These are phyloP conservation scores for Stachybotrys chartarum DNA, from an alignment of 2,329 filamentous ascomycete species.

Conservation along the genomic window DNA sequence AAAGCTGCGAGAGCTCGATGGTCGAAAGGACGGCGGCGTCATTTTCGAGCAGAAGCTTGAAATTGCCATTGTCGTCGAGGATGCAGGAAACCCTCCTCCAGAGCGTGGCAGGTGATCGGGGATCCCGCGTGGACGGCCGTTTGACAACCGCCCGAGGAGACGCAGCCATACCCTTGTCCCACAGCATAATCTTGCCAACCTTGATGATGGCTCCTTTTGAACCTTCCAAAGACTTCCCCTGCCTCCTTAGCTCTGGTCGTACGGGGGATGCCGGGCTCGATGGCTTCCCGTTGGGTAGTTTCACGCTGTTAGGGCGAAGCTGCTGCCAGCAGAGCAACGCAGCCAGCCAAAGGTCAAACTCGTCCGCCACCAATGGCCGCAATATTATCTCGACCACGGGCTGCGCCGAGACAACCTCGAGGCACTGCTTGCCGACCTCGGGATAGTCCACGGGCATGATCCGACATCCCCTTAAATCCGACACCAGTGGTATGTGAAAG, in stretches of 20 bases:
- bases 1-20: conserved; percentile 82
- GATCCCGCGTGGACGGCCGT: conserved; percentile 49
- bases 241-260: conserved; percentile 36
- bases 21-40: conserved; percentile 74
- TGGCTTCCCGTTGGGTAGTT: conserved; percentile 38
- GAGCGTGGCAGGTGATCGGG: conserved; percentile 46
- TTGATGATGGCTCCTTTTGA: conserved; percentile 66
- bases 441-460: conserved; percentile 49
- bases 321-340: conserved; percentile 78
- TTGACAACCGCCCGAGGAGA: conserved; percentile 50
- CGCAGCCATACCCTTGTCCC: conserved; percentile 67
- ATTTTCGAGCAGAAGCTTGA: conserved; percentile 83
- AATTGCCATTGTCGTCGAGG: conserved; percentile 87
- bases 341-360: conserved; percentile 74
- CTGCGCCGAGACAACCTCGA: conserved; percentile 47
- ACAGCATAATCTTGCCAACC: conserved; percentile 82
- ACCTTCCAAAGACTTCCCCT: conserved; percentile 24
- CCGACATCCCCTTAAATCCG: conserved; percentile 67
- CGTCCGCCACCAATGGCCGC: conserved; percentile 54
- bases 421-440: conserved; percentile 37
- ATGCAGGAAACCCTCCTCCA: conserved; percentile 92
- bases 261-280: conserved; percentile 24
- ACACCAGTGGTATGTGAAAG: conserved; percentile 60
- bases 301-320: conserved; percentile 52
- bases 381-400: conserved; percentile 56